phyloP scores from a whole-genome alignment of 2,329 filamentous ascomycete species.

The Fusarium veterinarium region DNA sequence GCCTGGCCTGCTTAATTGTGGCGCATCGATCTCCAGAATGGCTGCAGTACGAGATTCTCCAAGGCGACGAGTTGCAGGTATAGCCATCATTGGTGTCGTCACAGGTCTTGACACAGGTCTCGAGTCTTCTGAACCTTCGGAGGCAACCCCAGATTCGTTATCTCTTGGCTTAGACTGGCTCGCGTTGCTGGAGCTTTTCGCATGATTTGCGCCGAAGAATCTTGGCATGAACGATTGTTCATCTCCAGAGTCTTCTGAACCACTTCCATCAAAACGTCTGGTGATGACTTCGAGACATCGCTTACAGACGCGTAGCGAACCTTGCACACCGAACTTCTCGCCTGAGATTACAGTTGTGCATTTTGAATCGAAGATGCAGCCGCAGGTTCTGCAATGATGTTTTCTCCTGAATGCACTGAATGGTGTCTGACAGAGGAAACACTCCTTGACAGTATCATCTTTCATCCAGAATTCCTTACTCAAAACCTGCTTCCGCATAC shows the following conservation, averaged over 20 bases:
- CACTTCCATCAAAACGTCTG: conserved; percentile 86
- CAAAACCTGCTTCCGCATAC: conserved; percentile 86
- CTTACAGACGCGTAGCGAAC: conserved; percentile 89
- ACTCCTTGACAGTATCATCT: conserved; percentile 97
- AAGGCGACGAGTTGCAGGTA: conserved; percentile 71
- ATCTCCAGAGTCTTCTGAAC: conserved; percentile 87
- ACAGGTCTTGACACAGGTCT: conserved; percentile 66
- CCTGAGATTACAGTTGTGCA: conserved; percentile 94
- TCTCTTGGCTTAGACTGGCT: conserved; percentile 52
- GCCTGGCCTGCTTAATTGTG: conserved; percentile 87
- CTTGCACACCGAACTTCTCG: conserved; percentile 85
- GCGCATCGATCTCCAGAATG: conserved; percentile 88
- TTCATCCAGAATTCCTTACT: conserved; percentile 99
- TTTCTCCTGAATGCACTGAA: conserved; percentile 96
- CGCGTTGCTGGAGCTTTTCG: conserved; percentile 53
- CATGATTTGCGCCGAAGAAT: conserved; percentile 68
- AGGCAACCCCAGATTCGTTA: conserved; percentile 53
- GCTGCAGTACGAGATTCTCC: conserved; percentile 87
- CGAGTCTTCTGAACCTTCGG: conserved; percentile 59
- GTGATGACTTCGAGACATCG: conserved; percentile 93
- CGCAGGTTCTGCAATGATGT: conserved; percentile 94
- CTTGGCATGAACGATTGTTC: conserved; percentile 76
- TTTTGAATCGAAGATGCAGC: conserved; percentile 98
- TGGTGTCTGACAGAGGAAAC: conserved; percentile 88
- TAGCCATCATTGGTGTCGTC: conserved; percentile 78